phyloP scores from a whole-genome alignment of 768 basidiomycete species.

The Suillus paluster region DNA sequence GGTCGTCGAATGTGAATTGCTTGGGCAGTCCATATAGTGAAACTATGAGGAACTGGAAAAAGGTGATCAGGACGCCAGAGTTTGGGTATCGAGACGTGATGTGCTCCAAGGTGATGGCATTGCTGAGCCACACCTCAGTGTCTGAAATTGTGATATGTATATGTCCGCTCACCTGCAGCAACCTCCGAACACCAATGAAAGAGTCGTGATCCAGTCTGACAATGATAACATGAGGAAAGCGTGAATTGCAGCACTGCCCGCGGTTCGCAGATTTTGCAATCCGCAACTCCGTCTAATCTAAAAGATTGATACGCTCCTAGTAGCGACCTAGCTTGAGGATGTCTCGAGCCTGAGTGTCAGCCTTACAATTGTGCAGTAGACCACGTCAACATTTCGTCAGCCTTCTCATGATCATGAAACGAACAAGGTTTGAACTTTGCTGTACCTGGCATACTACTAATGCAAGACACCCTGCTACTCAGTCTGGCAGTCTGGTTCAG shows the following conservation, averaged over 20 bases:
- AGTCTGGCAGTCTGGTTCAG: not conserved
- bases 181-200: slow-evolving; percentile 85
- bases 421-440: not conserved
- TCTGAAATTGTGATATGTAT: not conserved
- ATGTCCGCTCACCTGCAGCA: slow-evolving; percentile 69
- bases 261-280: not conserved
- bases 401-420: not conserved
- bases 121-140: slow-evolving; percentile 46
- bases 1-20: slow-evolving; percentile 46
- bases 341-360: not conserved
- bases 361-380: not conserved
- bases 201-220: slow-evolving; percentile 60
- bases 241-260: not conserved
- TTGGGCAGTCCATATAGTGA: slow-evolving; percentile 73
- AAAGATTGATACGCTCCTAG: too few relatives aligned
- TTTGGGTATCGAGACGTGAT: slow-evolving; percentile 68
- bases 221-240: slow-evolving; percentile 19
- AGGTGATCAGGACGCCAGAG: slow-evolving; percentile 85
- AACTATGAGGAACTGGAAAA: slow-evolving; percentile 82
- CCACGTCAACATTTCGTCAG: not conserved
- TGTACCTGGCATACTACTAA: too few relatives aligned
- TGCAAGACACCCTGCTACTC: not conserved
- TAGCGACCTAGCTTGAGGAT: too few relatives aligned
- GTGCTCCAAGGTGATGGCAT: slow-evolving; percentile 78
- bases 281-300: too few relatives aligned